Conservation (phyloP, 2,329 filamentous ascomycete genomes). For the Penicillium concentricum region DNA sequence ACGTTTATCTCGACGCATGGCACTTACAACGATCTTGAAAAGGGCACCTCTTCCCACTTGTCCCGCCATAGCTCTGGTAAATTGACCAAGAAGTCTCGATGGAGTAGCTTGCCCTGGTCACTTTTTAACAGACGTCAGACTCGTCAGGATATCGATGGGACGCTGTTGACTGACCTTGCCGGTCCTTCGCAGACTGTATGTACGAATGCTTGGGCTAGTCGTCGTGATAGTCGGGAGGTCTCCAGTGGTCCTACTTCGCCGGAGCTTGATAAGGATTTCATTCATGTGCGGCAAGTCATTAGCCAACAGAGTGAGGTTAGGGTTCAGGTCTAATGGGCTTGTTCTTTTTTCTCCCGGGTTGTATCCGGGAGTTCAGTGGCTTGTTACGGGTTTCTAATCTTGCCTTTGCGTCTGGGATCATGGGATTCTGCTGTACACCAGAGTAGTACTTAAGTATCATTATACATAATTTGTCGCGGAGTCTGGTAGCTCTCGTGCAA, state of each 20-base stretch:
- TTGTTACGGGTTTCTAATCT: too few species aligned
- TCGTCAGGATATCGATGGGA: conserved; percentile 5
- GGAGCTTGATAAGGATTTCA: conserved; percentile 19
- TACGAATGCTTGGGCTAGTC: conserved; percentile 35
- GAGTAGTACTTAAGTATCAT: background rate
- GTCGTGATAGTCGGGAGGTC: conserved; percentile 26
- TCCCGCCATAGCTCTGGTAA: background rate
- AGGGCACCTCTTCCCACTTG: conserved; percentile 4
- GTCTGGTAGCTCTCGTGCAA: background rate
- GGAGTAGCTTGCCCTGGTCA: conserved; percentile 12
- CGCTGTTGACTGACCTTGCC: conserved; percentile 18
- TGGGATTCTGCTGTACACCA: background rate
- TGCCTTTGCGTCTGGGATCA: background rate
- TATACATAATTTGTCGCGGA: background rate
- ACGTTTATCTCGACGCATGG: background rate
- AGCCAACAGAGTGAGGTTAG: conserved; percentile 33
- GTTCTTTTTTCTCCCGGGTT: background rate
- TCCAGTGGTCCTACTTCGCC: conserved; percentile 6
- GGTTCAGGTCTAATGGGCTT: conserved; percentile 7
- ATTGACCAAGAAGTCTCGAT: conserved; percentile 3
- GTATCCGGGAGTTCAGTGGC: background rate
- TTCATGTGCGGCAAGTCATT: conserved; percentile 36
- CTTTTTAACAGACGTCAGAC: conserved; percentile 13
- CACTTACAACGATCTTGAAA: conserved; percentile 25
- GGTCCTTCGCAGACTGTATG: conserved; percentile 24